A percentile compares a stretch with the other conserved stretches of the same genome.
Conservation (phyloP, 1,284 basidiomycete species). For the Meripilus lineatus region DNA sequence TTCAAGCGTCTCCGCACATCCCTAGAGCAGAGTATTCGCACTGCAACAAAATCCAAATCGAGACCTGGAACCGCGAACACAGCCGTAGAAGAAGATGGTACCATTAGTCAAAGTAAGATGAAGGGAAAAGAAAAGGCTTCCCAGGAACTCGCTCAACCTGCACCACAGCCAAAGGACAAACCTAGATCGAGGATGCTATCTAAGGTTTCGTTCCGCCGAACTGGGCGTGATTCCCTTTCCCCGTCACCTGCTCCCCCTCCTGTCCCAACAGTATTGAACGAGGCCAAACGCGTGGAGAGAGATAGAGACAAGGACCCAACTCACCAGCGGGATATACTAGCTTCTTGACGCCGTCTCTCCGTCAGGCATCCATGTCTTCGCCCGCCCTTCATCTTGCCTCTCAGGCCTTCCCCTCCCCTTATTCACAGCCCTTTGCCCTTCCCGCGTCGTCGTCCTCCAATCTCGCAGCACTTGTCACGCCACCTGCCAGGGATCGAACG, state of each 20-base stretch:
- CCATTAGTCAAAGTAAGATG: conserved; percentile 33
- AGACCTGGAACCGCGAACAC: conserved; percentile 31
- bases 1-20: conserved; percentile 63
- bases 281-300: conserved; percentile 26
- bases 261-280: conserved; percentile 22
- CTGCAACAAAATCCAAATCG: conserved; percentile 50
- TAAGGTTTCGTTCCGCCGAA: conserved; percentile 50
- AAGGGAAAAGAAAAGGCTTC: conserved; percentile 39
- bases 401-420: conserved; percentile 45
- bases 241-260: conserved; percentile 36
- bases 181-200: conserved; percentile 42
- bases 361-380: conserved; percentile 66
- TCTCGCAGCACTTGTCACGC: conserved; percentile 35
- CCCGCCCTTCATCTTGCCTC: conserved; percentile 59
- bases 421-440: conserved; percentile 43
- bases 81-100: conserved; percentile 36
- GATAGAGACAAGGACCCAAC: conserved; percentile 31
- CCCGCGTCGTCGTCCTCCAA: conserved; percentile 41
- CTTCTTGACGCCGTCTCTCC: conserved; percentile 59
- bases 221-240: conserved; percentile 35
- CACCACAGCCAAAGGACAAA: conserved; percentile 29
- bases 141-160: too few species aligned
- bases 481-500: conserved; percentile 38
- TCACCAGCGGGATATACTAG: conserved; percentile 49
- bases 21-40: conserved; percentile 59